phyloP scores from a whole-genome alignment of 805 yeast species.

The Barnettozyma vustinii region DNA sequence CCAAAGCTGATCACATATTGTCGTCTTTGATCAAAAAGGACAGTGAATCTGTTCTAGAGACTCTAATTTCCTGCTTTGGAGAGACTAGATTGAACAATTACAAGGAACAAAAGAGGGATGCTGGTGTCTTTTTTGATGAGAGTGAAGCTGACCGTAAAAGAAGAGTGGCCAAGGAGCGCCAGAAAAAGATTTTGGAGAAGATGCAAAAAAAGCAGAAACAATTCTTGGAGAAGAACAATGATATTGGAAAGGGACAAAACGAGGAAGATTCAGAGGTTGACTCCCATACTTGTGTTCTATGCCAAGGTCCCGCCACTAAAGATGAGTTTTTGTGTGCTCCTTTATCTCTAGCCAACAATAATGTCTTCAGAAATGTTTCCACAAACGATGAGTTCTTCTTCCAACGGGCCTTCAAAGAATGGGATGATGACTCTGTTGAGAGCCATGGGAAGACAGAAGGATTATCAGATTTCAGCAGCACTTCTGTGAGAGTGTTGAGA shows the following conservation, averaged over 20 bases:
- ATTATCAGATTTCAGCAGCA: constrained; percentile 20
- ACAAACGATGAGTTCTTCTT: neutral
- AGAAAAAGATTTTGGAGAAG: constrained; percentile 53
- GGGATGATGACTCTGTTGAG: constrained; percentile 21
- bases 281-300: constrained; percentile 45
- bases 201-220: constrained; percentile 69
- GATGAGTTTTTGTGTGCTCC: constrained; percentile 56
- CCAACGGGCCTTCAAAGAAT: constrained; percentile 14
- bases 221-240: constrained; percentile 52
- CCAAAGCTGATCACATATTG: constrained; percentile 54
- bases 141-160: constrained; percentile 51
- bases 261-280: constrained; percentile 20
- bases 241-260: constrained; percentile 34
- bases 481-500: neutral
- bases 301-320: constrained; percentile 46
- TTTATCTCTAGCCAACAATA: constrained; percentile 38
- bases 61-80: constrained; percentile 54
- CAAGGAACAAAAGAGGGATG: constrained; percentile 40
- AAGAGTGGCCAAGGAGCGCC: constrained; percentile 56
- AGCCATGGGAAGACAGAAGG: constrained; percentile 24
- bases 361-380: constrained; percentile 21
- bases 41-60: constrained; percentile 40
- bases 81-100: constrained; percentile 44
- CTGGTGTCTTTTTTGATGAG: constrained; percentile 36
- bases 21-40: constrained; percentile 46